phyloP scores from a whole-genome alignment of 306 rosid species.

The Quercus dentata region DNA sequence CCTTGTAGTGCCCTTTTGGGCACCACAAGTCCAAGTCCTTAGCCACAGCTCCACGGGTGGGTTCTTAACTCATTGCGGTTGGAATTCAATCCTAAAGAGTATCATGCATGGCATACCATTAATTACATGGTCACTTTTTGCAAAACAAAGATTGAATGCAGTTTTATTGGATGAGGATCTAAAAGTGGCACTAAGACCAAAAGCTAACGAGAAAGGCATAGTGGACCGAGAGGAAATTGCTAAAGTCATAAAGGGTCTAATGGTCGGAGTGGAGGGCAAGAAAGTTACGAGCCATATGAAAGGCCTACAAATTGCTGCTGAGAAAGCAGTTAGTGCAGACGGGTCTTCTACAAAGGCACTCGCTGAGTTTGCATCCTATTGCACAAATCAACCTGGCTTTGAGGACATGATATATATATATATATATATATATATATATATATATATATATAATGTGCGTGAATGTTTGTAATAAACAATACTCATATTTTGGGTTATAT shows the following conservation, averaged over 20 bases:
- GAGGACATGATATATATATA: too few relatives aligned
- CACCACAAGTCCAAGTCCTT: slow-evolving; percentile 5
- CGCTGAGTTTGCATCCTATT: slow-evolving; percentile 17
- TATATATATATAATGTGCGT: too few relatives aligned
- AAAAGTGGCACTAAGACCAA: too few relatives aligned
- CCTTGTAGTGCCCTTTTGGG: slow-evolving; percentile 26
- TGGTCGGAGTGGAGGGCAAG: slow-evolving; percentile 25
- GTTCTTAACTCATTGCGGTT: slow-evolving; percentile 42
- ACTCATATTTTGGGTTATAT: too few relatives aligned
- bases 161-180: slow-evolving; percentile 8
- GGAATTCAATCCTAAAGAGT: slow-evolving; percentile 42
- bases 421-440: too few relatives aligned
- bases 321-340: slow-evolving; percentile 18
- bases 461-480: too few relatives aligned
- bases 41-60: slow-evolving; percentile 18
- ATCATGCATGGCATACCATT: slow-evolving; percentile 24
- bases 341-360: slow-evolving; percentile 39
- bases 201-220: too few relatives aligned
- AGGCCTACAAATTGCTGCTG: neutral
- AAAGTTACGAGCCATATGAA: slow-evolving; percentile 12
- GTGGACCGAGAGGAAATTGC: too few relatives aligned
- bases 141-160: neutral
- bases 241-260: too few relatives aligned
- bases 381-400: neutral
- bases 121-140: slow-evolving; percentile 21